A percentile compares a stretch with the other conserved stretches of the same genome.
phyloP scores from a whole-genome alignment of 1,284 basidiomycete species.

The Boletellus dicymbophilus region DNA sequence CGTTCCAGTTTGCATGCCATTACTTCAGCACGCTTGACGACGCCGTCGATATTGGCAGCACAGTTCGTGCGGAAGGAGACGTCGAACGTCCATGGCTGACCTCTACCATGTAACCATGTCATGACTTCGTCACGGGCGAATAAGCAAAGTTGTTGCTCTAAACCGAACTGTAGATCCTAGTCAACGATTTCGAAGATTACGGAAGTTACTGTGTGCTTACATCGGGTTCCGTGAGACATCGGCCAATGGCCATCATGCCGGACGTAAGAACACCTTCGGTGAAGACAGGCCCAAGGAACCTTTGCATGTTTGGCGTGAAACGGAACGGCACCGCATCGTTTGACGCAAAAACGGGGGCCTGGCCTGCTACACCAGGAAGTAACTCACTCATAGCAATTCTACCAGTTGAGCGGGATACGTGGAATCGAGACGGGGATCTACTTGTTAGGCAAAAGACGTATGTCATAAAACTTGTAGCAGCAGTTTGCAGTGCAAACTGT shows the following conservation, averaged over 20 bases:
- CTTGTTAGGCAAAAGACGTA: conserved; percentile 87
- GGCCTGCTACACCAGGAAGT: conserved; percentile 65
- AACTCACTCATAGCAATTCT: conserved; percentile 91
- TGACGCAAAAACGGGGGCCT: conserved; percentile 71
- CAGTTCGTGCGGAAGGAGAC: conserved; percentile 69
- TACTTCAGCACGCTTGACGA: conserved; percentile 85
- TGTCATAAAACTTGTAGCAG: conserved; percentile 91
- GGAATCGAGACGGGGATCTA: conserved; percentile 85
- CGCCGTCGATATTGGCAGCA: conserved; percentile 72
- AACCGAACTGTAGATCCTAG: conserved; percentile 60
- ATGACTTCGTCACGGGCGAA: conserved; percentile 94
- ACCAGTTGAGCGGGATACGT: conserved; percentile 88
- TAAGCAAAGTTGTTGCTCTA: conserved; percentile 87
- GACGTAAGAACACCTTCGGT: conserved; percentile 90
- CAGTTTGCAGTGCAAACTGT: conserved; percentile 92
- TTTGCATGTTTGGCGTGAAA: conserved; percentile 95
- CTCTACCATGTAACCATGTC: conserved; percentile 62
- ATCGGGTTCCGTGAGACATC: conserved; percentile 91
- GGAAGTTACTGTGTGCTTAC: conserved; percentile 44
- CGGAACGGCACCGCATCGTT: conserved; percentile 95
- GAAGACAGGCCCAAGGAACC: conserved; percentile 87
- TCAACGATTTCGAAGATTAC: neutral
- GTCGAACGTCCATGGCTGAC: conserved; percentile 58
- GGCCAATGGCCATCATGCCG: conserved; percentile 89
- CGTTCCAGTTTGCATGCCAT: conserved; percentile 86